phyloP scores from a whole-genome alignment of 352 stramenopile species.

The Pythium pyrilobum region DNA sequence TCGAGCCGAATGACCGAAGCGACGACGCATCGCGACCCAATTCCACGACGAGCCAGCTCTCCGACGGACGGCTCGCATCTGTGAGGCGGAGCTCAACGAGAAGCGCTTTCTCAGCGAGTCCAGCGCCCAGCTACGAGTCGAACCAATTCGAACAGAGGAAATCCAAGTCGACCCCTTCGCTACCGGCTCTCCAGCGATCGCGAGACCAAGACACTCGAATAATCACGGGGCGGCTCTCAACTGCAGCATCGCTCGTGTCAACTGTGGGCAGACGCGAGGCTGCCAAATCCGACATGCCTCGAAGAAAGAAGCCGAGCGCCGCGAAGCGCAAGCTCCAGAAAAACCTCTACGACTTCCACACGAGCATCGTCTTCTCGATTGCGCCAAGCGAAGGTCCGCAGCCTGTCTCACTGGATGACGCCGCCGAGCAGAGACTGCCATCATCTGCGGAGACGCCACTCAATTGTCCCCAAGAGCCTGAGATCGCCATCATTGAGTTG shows the following conservation, averaged over 20 bases:
- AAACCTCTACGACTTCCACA: constrained; percentile 62
- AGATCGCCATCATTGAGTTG: constrained; percentile 9
- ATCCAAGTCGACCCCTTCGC: background rate
- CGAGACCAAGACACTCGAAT: background rate
- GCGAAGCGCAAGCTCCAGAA: constrained; percentile 34
- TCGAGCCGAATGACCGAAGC: constrained; percentile 6
- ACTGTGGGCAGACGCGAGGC: background rate
- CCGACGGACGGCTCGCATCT: too few relatives aligned
- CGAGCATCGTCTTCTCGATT: constrained; percentile 50
- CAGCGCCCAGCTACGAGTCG: background rate
- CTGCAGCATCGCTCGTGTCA: constrained; percentile 2
- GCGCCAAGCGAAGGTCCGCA: constrained; percentile 7
- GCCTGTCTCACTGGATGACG: background rate
- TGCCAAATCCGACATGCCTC: too few relatives aligned
- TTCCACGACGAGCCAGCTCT: background rate
- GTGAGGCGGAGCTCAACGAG: too few relatives aligned
- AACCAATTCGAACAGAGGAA: too few relatives aligned
- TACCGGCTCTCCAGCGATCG: background rate
- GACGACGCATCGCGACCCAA: background rate
- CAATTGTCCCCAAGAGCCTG: background rate
- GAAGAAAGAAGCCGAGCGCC: constrained; percentile 12
- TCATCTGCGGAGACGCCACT: too few relatives aligned
- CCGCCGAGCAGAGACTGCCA: background rate
- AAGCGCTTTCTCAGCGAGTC: too few relatives aligned
- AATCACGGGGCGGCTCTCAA: background rate